Evolutionary conservation across 2,329 filamentous ascomycete genomes (phyloP), one percentile per base, ranked within the genome.

Genomic region (Neonectria coccinea): DNA sequence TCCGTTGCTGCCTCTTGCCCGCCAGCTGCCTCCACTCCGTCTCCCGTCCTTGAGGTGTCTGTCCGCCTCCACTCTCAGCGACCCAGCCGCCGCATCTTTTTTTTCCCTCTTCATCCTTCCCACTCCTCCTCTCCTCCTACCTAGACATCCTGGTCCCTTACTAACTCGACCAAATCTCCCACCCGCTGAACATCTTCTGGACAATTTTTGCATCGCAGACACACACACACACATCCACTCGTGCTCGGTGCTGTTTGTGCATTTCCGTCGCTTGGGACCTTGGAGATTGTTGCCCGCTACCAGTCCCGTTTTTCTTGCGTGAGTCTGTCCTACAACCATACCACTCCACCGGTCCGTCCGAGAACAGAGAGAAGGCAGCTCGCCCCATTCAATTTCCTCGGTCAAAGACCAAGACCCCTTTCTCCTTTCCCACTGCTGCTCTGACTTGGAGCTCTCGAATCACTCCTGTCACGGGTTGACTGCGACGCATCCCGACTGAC

Each of bases 211-310:
- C 59, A 63, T 65, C 64, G 59, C 65, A 64, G 62, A 36, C 62
- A 11, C 36, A 51, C 11, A n/a, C 39, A 25, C 5, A 25, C 25
- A 25, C 25, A 22, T 22, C 25, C 25, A 42, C 31, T 48, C 59
- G 59, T 42, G 59, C 67, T 64, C 56, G 59, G 67, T 63, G 65
- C 58, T 69, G 50, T 68, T 67, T 63, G 66, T 69, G 70, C 67
- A 69, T 59, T 63, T 54, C 66, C 55, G 60, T 70, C 61, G 56
- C 55, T 65, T 59, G 59, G 67, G 70, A 74, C 73, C 73, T 69
- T 69, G 70, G 73, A 70, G 70, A 75, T 75, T 70, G 71, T 67
- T 70, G 70, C 67, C 65, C 59, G 62, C 53, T 65, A 65, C 36
- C 36, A 7, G 36, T 71, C 67, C 70, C 57, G 25, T 65, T 66